Evolutionary conservation across 805 yeast species (phyloP).

Genomic region (Wickerhamiella azyma): DNA sequence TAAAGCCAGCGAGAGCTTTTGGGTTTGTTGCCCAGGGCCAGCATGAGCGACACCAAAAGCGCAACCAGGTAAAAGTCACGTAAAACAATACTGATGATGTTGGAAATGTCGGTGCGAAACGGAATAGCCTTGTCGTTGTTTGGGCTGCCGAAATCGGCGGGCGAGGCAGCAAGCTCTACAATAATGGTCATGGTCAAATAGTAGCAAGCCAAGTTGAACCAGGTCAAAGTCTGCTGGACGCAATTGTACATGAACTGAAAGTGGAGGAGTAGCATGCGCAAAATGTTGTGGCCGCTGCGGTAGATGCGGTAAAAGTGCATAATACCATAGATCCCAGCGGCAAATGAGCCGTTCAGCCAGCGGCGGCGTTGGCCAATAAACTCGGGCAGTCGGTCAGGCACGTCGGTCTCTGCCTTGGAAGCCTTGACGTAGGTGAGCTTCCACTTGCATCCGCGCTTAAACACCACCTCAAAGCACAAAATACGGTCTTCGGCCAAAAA

Average conservation of each 20-base stretch:
- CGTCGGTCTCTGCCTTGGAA: conserved; percentile 56
- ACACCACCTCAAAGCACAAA: conserved; percentile 49
- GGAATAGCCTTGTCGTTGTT: conserved; percentile 30
- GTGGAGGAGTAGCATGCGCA: conserved; percentile 39
- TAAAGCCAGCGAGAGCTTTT: conserved; percentile 45
- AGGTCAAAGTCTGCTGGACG: conserved; percentile 39
- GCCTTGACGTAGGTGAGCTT: conserved; percentile 47
- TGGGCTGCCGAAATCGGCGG: conserved; percentile 31
- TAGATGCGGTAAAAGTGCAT: conserved; percentile 44
- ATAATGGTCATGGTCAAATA: conserved; percentile 50
- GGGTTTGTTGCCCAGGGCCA: conserved; percentile 53
- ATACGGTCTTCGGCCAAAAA: conserved; percentile 59
- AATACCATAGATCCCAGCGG: conserved; percentile 43
- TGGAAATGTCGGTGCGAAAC: conserved; percentile 23
- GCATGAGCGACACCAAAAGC: conserved; percentile 43
- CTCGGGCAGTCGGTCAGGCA: conserved; percentile 48
- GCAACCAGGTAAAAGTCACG: conserved; percentile 45
- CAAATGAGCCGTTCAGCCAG: conserved; percentile 59
- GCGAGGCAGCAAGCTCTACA: conserved; percentile 34
- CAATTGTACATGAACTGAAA: conserved; percentile 44
- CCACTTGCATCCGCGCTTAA: conserved; percentile 45
- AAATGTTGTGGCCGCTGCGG: conserved; percentile 38
- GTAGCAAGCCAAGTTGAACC: conserved; percentile 53
- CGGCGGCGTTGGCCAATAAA: conserved; percentile 51
- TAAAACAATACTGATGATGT: conserved; percentile 37